Percentiles rank a stretch among this genome's conserved stretches.
Evolutionary conservation across 768 basidiomycete species (phyloP).

Genomic region (Calocera cornea): DNA sequence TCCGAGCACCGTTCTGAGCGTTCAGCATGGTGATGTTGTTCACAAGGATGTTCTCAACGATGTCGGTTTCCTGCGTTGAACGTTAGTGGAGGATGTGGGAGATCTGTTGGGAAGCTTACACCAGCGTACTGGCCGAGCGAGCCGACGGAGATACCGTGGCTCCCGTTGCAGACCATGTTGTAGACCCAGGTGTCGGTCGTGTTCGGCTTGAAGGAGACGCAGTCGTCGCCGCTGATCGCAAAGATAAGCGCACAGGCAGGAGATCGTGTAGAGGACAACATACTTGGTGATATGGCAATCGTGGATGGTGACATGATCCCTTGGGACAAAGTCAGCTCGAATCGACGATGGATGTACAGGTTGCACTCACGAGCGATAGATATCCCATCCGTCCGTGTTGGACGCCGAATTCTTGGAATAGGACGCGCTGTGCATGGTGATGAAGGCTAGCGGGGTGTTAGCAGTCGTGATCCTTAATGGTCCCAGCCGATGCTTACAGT

Average conservation of each 20-base stretch:
- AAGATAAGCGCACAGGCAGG: not conserved
- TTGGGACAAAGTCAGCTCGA: constrained; percentile 16
- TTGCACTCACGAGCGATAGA: constrained; percentile 38
- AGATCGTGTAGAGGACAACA: too few species aligned
- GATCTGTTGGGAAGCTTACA: constrained; percentile 11
- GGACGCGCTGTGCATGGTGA: constrained; percentile 33
- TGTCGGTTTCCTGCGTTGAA: constrained; percentile 26
- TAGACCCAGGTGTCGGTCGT: constrained; percentile 45
- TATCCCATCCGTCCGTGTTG: constrained; percentile 54
- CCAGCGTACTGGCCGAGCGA: constrained; percentile 40
- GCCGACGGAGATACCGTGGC: constrained; percentile 46
- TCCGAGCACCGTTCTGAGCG: constrained; percentile 51
- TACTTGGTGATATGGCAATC: constrained; percentile 11
- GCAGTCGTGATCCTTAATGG: constrained; percentile 3
- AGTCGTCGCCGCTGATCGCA: constrained; percentile 33
- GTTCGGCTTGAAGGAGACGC: constrained; percentile 42
- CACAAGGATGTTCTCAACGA: constrained; percentile 46
- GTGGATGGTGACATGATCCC: constrained; percentile 12
- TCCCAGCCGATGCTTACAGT: constrained; percentile 27
- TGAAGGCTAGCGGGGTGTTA: not conserved
- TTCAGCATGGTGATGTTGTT: constrained; percentile 49
- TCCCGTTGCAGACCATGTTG: constrained; percentile 45
- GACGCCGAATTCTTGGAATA: constrained; percentile 31
- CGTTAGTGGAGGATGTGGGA: not conserved
- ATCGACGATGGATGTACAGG: constrained; percentile 33